A percentile compares a stretch with the other conserved stretches of the same genome.
Evolutionary conservation across 2,329 filamentous ascomycete species (phyloP).

Genomic region (Pyrenophora graminea): DNA sequence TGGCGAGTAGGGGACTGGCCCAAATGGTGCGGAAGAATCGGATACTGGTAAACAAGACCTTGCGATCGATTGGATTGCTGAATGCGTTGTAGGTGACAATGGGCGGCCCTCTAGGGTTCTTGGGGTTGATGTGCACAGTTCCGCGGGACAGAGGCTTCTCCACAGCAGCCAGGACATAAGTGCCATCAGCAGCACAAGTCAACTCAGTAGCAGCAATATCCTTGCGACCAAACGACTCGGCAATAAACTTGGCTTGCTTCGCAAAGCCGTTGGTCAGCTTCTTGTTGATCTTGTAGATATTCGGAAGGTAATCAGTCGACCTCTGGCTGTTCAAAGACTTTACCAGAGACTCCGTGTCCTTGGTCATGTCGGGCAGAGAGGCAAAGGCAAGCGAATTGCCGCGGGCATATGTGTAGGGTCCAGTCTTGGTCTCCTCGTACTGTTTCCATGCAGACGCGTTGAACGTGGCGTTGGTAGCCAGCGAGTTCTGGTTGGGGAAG

Average conservation of each 20-base stretch:
- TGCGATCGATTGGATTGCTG: constrained; percentile 32
- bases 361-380: constrained; percentile 30
- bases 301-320: constrained; percentile 27
- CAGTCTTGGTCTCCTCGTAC: constrained; percentile 39
- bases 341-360: constrained; percentile 12
- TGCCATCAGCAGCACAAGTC: constrained; percentile 44
- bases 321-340: constrained; percentile 13
- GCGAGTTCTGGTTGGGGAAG: constrained; percentile 29
- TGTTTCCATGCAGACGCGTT: constrained; percentile 37
- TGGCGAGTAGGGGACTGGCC: constrained; percentile 31
- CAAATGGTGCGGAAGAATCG: constrained; percentile 41
- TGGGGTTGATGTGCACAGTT: constrained; percentile 40
- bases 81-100: constrained; percentile 33
- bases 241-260: constrained; percentile 30
- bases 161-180: constrained; percentile 32
- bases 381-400: constrained; percentile 34
- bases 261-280: constrained; percentile 28
- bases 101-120: constrained; percentile 36
- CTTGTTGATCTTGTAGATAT: constrained; percentile 27
- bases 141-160: constrained; percentile 42
- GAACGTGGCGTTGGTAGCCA: constrained; percentile 39
- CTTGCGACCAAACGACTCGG: constrained; percentile 26
- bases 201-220: constrained; percentile 33
- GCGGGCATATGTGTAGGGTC: constrained; percentile 33
- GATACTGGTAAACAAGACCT: constrained; percentile 39